Evolutionary conservation across 2,329 filamentous ascomycete species (phyloP).

Genomic region (Fusarium solani-melongenae): DNA sequence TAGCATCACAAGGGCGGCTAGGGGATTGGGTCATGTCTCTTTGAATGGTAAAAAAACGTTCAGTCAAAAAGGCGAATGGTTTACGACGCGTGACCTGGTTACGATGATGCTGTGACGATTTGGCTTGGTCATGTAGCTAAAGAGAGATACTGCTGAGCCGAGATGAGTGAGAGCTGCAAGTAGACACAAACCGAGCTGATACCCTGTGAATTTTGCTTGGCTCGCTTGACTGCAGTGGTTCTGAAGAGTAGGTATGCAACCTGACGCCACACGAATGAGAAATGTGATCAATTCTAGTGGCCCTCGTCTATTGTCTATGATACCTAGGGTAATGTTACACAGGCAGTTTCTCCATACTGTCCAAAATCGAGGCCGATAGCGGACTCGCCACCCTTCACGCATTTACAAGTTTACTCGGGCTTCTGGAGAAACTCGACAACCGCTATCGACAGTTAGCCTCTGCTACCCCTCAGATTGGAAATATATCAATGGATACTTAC

Average conservation of each 20-base stretch:
- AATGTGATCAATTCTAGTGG: conserved; percentile 6
- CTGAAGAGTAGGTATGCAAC: background rate
- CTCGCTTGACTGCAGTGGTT: background rate
- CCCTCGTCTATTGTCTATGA: conserved; percentile 5
- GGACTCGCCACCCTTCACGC: conserved; percentile 12
- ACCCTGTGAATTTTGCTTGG: conserved; percentile 1
- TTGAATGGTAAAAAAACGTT: conserved; percentile 50
- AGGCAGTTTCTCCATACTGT: conserved; percentile 1
- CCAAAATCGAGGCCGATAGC: conserved; percentile 10
- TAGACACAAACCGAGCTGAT: conserved; percentile 29
- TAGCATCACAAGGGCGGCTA: conserved; percentile 56
- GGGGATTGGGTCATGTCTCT: conserved; percentile 55
- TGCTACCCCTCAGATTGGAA: background rate
- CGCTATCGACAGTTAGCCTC: conserved; percentile 52
- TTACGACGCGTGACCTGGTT: conserved; percentile 31
- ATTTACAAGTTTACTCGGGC: conserved; percentile 51
- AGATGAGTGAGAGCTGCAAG: conserved; percentile 28
- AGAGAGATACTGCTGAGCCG: conserved; percentile 4
- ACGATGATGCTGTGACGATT: conserved; percentile 28
- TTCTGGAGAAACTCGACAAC: conserved; percentile 71
- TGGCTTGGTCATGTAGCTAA: conserved; percentile 13
- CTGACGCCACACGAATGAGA: background rate
- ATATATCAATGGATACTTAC: conserved; percentile 55
- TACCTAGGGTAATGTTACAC: conserved; percentile 11
- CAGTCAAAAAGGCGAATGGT: conserved; percentile 41